phyloP scores from a whole-genome alignment of 352 stramenopile genomes.

The Pythium rhizo-oryzae region DNA sequence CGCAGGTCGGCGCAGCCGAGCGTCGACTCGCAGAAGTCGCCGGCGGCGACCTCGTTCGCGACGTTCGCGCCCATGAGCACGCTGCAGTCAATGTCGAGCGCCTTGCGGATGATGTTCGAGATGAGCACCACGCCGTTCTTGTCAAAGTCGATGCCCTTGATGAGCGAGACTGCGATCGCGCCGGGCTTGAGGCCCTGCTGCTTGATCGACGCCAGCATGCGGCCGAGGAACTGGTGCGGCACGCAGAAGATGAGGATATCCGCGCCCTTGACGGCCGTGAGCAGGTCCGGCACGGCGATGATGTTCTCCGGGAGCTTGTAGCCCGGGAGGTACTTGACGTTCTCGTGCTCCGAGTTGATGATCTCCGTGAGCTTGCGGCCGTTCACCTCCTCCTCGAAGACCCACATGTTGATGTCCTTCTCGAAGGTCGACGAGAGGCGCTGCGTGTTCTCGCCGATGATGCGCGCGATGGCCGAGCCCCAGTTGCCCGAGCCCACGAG shows the following conservation, averaged over 20 bases:
- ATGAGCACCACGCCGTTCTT: slow-evolving; percentile 83
- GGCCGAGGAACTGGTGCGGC: slow-evolving; percentile 95
- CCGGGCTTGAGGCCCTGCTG: slow-evolving; percentile 61
- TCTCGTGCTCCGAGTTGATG: slow-evolving; percentile 97
- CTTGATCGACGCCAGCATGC: slow-evolving; percentile 91
- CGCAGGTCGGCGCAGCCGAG: slow-evolving; percentile 86
- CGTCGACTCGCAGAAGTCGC: slow-evolving; percentile 97
- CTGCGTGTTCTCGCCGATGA: slow-evolving; percentile 82
- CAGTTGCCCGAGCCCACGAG: slow-evolving; percentile 85
- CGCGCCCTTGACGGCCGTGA: slow-evolving; percentile 86
- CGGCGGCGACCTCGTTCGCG: slow-evolving; percentile 94
- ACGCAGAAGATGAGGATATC: slow-evolving; percentile 97
- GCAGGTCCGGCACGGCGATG: slow-evolving; percentile 91
- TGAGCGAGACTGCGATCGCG: slow-evolving; percentile 87
- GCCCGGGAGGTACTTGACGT: slow-evolving; percentile 93
- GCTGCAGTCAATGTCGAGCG: slow-evolving; percentile 84
- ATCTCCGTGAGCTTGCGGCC: slow-evolving; percentile 94
- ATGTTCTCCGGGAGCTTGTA: slow-evolving; percentile 95
- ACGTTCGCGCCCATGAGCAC: slow-evolving; percentile 98
- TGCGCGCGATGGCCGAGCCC: slow-evolving; percentile 80
- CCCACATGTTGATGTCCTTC: slow-evolving; percentile 96
- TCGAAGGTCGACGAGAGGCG: slow-evolving; percentile 75
- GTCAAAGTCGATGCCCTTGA: slow-evolving; percentile 93
- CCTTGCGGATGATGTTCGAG: slow-evolving; percentile 89
- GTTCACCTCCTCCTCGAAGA: slow-evolving; percentile 93